These are phyloP conservation scores for Apiospora koreana DNA, from an alignment of 2,329 filamentous ascomycete species.

Conservation along the genomic window DNA sequence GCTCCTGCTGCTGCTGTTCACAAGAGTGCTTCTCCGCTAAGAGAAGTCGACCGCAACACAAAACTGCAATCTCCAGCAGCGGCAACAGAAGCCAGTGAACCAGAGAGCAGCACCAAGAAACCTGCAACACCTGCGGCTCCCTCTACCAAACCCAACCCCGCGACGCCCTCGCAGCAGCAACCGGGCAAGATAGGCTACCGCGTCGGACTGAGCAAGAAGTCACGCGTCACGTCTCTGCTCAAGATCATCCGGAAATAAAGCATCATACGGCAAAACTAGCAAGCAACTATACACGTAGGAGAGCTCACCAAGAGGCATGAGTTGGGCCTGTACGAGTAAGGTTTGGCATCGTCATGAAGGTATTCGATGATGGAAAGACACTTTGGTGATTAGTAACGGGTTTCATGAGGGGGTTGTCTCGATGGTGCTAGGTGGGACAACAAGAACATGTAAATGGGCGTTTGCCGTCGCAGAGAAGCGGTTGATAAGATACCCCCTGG, in stretches of 20 bases:
- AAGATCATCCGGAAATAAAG: constrained; percentile 26
- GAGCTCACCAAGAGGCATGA: not conserved
- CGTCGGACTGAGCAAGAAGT: constrained; percentile 49
- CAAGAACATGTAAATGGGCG: not conserved
- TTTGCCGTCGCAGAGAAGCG: not conserved
- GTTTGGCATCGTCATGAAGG: not conserved
- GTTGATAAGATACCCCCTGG: constrained; percentile 10
- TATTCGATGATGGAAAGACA: not conserved
- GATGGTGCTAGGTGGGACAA: not conserved
- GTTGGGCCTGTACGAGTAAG: not conserved
- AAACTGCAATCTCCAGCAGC: constrained; percentile 16
- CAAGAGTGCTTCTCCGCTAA: constrained; percentile 16
- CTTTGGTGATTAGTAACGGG: not conserved
- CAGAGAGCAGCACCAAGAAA: constrained; percentile 11
- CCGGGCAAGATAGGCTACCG: constrained; percentile 41
- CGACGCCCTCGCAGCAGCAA: constrained; percentile 24
- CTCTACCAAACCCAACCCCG: constrained; percentile 11
- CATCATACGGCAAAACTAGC: too few species aligned
- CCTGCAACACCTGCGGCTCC: constrained; percentile 14
- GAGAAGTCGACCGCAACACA: constrained; percentile 25
- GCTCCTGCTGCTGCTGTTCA: too few species aligned
- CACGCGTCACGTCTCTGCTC: constrained; percentile 47
- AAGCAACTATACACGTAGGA: not conserved
- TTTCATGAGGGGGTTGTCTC: not conserved
- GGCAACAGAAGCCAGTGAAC: not conserved